Evolutionary conservation across 1,284 basidiomycete species (phyloP), one percentile per base, ranked within the genome.

Genomic region (Puccinia polysora): DNA sequence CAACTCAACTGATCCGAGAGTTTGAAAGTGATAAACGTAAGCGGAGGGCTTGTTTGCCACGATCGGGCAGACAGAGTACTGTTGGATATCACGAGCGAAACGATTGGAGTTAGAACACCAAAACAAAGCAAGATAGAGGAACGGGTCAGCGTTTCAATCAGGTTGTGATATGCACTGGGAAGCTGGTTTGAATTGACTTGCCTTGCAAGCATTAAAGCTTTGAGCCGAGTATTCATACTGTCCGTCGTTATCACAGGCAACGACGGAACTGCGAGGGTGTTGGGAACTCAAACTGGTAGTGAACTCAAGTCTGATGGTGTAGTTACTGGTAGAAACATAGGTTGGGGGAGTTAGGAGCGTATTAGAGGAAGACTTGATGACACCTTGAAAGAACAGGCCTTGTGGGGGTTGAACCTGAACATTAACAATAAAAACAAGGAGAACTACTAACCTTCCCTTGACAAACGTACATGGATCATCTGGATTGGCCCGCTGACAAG

Each of bases 191-290:
- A n/a, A n/a, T n/a, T n/a, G 28, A 45, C 60, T 15, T 20, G 49
- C 60, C 20, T 40, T 34, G 38, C 60, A 63, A 23, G 60, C 60
- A 8, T 20, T 63, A 45, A 63, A 63, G 28, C 60, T 63, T 36
- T 63, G 60, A 36, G 40, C 60, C 8, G 60, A 63, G 30, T 63
- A 63, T 10, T 38, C 60, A 30, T 63, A 63, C n/a, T n/a, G 12
- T 5, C 50, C 50, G 23, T 63, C 40, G 0, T 25, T 25, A 45
- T 63, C 60, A 5, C 7, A 20, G 15, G 60, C 60, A 12, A 47
- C 20, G n/a, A 63, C 23, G 49, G 30, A 36, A 25, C 38, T 45
- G 4, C 60, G n/a, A 10, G 60, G 60, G 14, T 20, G 14, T 28
- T n/a, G 12, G 15, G 60, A 20, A 23, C 49, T 47, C 4, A 34